phyloP scores from a whole-genome alignment of 2,329 filamentous ascomycete species.

The Penicillium sp. region DNA sequence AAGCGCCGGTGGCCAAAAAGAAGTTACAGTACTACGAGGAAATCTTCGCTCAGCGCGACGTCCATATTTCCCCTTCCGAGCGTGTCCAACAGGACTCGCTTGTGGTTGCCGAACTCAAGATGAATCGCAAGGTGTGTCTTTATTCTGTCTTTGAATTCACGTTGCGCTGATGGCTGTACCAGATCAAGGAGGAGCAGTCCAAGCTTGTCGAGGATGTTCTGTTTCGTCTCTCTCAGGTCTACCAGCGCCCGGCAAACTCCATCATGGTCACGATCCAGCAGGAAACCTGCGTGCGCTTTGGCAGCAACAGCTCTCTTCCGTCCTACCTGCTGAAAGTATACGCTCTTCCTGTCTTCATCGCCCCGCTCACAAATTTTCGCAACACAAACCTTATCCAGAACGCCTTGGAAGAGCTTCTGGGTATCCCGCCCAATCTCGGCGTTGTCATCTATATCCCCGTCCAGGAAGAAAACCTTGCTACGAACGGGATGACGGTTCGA shows the following conservation, averaged over 20 bases:
- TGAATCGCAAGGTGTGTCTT: slow-evolving; percentile 58
- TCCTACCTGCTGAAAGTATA: slow-evolving; percentile 73
- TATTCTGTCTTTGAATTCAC: background rate
- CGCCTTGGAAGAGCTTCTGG: slow-evolving; percentile 66
- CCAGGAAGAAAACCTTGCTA: slow-evolving; percentile 66
- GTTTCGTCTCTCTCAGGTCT: slow-evolving; percentile 66
- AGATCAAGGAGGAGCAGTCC: slow-evolving; percentile 68
- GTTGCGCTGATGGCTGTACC: slow-evolving; percentile 14
- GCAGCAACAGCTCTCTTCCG: slow-evolving; percentile 67
- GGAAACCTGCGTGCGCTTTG: slow-evolving; percentile 68
- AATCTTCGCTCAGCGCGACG: slow-evolving; percentile 36
- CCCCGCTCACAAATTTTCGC: slow-evolving; percentile 70
- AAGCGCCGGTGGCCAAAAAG: slow-evolving; percentile 22
- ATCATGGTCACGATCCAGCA: slow-evolving; percentile 74
- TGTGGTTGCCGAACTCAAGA: slow-evolving; percentile 60
- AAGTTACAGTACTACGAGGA: slow-evolving; percentile 41
- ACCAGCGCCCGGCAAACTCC: slow-evolving; percentile 66
- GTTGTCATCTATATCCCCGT: slow-evolving; percentile 67
- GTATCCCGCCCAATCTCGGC: slow-evolving; percentile 62
- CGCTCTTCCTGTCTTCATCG: slow-evolving; percentile 63
- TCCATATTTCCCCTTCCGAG: slow-evolving; percentile 39
- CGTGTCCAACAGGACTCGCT: slow-evolving; percentile 53
- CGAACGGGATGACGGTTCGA: slow-evolving; percentile 63
- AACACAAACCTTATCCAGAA: slow-evolving; percentile 72
- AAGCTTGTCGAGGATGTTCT: slow-evolving; percentile 69